Conservation (phyloP, 305 asterid genomes). For the Withania somnifera region DNA sequence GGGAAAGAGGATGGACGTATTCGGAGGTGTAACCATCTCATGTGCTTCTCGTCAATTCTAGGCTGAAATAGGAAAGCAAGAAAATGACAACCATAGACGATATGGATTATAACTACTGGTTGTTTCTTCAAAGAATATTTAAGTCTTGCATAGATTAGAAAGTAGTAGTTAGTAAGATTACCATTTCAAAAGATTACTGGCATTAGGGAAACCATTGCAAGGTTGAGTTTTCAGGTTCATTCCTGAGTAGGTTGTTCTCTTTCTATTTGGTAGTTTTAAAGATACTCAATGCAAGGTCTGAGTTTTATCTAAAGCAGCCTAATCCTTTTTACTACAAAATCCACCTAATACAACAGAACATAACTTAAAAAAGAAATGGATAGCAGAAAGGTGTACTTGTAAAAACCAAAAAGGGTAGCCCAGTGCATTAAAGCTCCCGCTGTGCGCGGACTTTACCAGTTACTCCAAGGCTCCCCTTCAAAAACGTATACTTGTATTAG, state of each 20-base stretch:
- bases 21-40: conserved; percentile 92
- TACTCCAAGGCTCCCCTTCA: too few species aligned
- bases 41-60: conserved; percentile 63
- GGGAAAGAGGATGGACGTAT: conserved; percentile 82
- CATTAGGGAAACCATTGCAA: neutral
- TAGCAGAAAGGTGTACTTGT: conserved; percentile 1
- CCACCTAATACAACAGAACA: neutral
- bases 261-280: neutral
- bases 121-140: neutral
- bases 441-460: too few species aligned
- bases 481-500: too few species aligned
- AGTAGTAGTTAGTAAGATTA: neutral
- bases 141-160: neutral
- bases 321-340: neutral
- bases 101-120: neutral
- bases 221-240: neutral
- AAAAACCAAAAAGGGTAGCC: too few species aligned
- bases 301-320: neutral
- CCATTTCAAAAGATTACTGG: neutral
- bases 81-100: neutral
- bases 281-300: neutral
- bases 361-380: neutral
- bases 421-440: too few species aligned
- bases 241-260: neutral
- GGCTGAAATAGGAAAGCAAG: conserved; percentile 46